Base-by-base conservation (phyloP, 805 yeast genomes). In the Saturnispora bothae region DNA sequence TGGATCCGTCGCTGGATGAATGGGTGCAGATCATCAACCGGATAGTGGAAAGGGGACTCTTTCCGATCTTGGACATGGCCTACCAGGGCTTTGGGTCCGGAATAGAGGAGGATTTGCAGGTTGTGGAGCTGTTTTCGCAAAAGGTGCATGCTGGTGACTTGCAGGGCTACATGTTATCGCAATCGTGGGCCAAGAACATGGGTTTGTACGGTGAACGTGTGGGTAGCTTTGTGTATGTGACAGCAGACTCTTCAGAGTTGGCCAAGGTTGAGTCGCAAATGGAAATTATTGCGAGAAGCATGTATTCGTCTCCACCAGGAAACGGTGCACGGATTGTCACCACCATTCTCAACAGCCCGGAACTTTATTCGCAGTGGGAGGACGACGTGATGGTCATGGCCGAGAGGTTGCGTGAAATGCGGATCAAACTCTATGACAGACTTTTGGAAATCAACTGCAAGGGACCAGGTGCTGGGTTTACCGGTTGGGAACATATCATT, bases 21-120 rank as follows among this genome's bases (percentile, higher is more conserved):
- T 86, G 95, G 96, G 67, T 71, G 44, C 61, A 70, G 57, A 83
- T 89, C 28, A 66, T 83, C 50, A 74, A 78, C 34, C 73, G 78
- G 25, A 56, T 83, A 29, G 62, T 71, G 49, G 57, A 65, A 34
- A 72, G 73, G 56, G 63, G 69, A 31, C 71, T 83, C 51, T 71
- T 82, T 59, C 94, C 95, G 29, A 67, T 89, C 55, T 74, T 88
- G 44, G 97, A 88, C 65, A 77, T 81, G 77, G 96, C 96, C 2
- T 88, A 88, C 66, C 96, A 88, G 63, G 97, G 96, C 18, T 83
- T 89, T 53, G 85, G 94, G 34, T 75, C 94, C 3, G 96, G 96
- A 40, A 72, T 85, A 46, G 75, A 71, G 56, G 65, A 75, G 53
- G 97, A 88, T 59, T 64, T 72, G 47, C 64, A 60, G 23, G 57